These are phyloP conservation scores for Vitis labrusca DNA, from an alignment of 164 flowering plant species.

Conservation along the genomic window DNA sequence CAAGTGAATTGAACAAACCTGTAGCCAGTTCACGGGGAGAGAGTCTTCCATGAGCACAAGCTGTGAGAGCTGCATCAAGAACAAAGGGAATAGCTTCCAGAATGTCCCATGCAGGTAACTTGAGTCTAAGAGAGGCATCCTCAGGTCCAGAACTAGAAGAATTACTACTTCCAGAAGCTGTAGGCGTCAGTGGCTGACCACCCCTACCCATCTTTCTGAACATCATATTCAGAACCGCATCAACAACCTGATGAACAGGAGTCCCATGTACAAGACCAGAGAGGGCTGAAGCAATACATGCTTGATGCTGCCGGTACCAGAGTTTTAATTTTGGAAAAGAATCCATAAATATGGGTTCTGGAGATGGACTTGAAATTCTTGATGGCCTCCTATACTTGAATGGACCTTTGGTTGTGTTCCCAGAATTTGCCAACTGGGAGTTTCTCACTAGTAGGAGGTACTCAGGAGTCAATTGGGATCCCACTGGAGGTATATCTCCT, in stretches of 20 bases:
- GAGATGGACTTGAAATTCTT: constrained; percentile 29
- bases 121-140: constrained; percentile 56
- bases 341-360: constrained; percentile 68
- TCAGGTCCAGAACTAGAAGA: constrained; percentile 69
- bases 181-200: constrained; percentile 45
- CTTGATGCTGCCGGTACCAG: constrained; percentile 91
- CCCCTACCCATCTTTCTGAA: constrained; percentile 70
- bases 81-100: constrained; percentile 94
- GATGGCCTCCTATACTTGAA: constrained; percentile 44
- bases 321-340: constrained; percentile 78
- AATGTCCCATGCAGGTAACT: constrained; percentile 94
- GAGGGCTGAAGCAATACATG: constrained; percentile 85
- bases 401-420: constrained; percentile 32
- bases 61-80: constrained; percentile 93
- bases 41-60: constrained; percentile 88
- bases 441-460: constrained; percentile 78
- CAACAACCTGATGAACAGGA: constrained; percentile 81
- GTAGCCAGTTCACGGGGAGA: constrained; percentile 95
- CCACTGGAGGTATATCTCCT: constrained; percentile 76
- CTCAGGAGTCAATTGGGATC: constrained; percentile 80
- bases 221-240: constrained; percentile 77
- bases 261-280: constrained; percentile 82
- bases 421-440: constrained; percentile 50
- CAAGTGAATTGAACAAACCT: constrained; percentile 43
- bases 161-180: constrained; percentile 70